Percentiles rank a stretch among this genome's conserved stretches.
Evolutionary conservation across 257 asterid genomes (phyloP).

Genomic region (Solanum chaucha): DNA sequence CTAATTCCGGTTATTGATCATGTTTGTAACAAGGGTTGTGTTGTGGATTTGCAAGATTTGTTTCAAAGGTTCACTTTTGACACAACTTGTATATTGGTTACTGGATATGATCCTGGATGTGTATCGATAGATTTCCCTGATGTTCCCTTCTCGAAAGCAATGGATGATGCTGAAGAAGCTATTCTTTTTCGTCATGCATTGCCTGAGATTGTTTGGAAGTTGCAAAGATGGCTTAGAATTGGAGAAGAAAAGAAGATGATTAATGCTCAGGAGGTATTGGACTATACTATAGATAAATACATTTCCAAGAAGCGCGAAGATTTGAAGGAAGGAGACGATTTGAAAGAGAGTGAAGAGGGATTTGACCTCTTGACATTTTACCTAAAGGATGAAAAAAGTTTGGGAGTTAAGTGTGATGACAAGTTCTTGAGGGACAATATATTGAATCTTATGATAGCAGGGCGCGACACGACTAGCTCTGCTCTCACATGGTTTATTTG

Average conservation of each 20-base stretch:
- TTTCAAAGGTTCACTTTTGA: constrained; percentile 49
- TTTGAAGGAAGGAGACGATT: not conserved
- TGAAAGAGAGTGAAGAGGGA: not conserved
- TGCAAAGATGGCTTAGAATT: constrained; percentile 29
- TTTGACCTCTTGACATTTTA: constrained; percentile 33
- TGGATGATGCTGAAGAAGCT: constrained; percentile 49
- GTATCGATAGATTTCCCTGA: constrained; percentile 25
- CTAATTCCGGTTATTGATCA: constrained; percentile 32
- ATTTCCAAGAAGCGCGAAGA: constrained; percentile 14
- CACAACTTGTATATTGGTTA: constrained; percentile 29
- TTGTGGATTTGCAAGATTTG: constrained; percentile 40
- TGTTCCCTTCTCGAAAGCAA: constrained; percentile 40
- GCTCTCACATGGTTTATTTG: constrained; percentile 55
- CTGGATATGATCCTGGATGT: constrained; percentile 46
- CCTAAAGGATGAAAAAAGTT: constrained; percentile 7
- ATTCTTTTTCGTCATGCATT: constrained; percentile 39
- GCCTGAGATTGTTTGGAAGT: constrained; percentile 31
- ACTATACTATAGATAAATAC: constrained; percentile 17
- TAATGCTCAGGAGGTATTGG: constrained; percentile 20
- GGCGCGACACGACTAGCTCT: constrained; percentile 51
- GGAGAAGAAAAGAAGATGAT: constrained; percentile 31
- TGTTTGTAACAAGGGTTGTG: not conserved
- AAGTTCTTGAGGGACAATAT: constrained; percentile 46
- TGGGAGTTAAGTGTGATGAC: constrained; percentile 8
- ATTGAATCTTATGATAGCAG: constrained; percentile 48